Evolutionary conservation across 1,284 basidiomycete species (phyloP), one percentile per base, ranked within the genome.

Genomic region (Neotropicomus parvogracilis): DNA sequence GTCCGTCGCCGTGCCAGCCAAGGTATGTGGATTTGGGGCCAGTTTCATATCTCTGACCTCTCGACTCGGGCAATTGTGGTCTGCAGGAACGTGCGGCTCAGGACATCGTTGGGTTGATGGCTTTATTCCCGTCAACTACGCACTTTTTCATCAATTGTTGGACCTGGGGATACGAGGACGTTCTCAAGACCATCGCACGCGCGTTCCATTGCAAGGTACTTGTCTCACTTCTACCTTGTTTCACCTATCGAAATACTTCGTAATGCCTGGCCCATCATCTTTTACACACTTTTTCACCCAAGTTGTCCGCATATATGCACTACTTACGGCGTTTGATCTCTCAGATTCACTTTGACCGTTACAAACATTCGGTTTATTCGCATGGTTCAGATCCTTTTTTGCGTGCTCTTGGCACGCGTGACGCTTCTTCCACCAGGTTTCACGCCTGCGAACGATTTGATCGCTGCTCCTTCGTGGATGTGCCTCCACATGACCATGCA

Each of bases 101-200:
- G 24, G 87, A 83, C 5, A 69, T 95, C 4, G 66, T 92, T 17
- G 67, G 79, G 9, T 72, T 93, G 1, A 85, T 95, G 68, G 70
- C 72, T 6, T 59, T 81, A 9, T 89, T 84, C 54, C 88, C 91
- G 0, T 51, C 70, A 0, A 71, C 75, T 6, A 85, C 84, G 0
- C 73, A 80, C 40, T 95, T 97, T 70, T 97, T 91, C 70, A 75
- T 97, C 53, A 93, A 97, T 57, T 66, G 79, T 0, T 97, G 95
- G 94, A 97, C 93, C 0, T 93, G 88, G 83, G 94, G 95, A 1
- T 92, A 91, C 62, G 91, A 94, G 65, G 88, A 92, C 38, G 71
- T 92, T 14, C 71, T 94, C 26, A 90, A 91, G 60, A 85, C 77
- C 0, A 71, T 95, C 2, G 77, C 85, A 0, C 68, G 72, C 3